Conservation (phyloP, 163 green algal species). For the Trebouxiophyceae sp. region DNA sequence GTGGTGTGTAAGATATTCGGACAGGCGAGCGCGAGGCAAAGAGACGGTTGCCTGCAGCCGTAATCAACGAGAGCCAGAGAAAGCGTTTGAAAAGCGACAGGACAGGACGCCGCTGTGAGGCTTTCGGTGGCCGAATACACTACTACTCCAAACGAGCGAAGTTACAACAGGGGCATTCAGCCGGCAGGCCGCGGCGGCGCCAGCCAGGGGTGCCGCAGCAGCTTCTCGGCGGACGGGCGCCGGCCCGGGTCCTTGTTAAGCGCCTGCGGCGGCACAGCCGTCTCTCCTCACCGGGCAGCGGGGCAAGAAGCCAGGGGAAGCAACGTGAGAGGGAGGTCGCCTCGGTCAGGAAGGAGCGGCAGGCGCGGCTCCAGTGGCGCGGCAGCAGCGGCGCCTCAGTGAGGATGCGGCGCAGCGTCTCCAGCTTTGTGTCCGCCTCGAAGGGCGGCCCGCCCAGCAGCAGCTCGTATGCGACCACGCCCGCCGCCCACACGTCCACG, state of each 20-base stretch:
- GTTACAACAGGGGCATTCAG: no score
- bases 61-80: no score
- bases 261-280: not conserved
- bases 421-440: conserved; percentile 38
- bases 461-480: conserved; percentile 49
- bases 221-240: no score
- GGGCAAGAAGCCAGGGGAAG: not conserved
- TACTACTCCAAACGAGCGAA: no score
- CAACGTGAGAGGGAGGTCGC: not conserved
- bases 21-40: no score
- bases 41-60: no score
- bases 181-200: no score
- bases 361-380: conserved; percentile 14
- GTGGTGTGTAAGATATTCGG: no score
- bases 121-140: no score
- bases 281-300: not conserved
- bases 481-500: conserved; percentile 47
- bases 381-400: conserved; percentile 26
- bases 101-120: no score
- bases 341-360: conserved; percentile 28
- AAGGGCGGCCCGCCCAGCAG: conserved; percentile 46
- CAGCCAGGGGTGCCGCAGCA: conserved; percentile 34
- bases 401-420: conserved; percentile 35
- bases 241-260: no score
- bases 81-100: no score